These are phyloP conservation scores for Rutstroemia sp. DNA, from an alignment of 2,329 filamentous ascomycete genomes.

Conservation along the genomic window DNA sequence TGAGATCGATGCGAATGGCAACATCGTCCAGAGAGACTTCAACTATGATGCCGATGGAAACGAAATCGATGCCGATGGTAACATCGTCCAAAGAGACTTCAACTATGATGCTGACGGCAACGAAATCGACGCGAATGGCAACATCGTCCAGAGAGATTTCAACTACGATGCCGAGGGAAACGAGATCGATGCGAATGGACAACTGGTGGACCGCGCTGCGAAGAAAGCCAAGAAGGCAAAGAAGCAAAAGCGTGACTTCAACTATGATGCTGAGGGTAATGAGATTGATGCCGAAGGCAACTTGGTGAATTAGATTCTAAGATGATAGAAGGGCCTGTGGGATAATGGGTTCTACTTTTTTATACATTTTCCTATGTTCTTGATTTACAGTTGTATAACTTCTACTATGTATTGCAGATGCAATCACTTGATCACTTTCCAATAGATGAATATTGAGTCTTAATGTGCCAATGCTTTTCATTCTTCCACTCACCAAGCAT, in stretches of 20 bases:
- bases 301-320: not conserved
- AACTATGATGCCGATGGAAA: not conserved
- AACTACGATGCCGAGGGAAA: not conserved
- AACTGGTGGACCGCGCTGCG: not conserved
- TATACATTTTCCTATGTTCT: too few relatives aligned
- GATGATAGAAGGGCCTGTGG: too few relatives aligned
- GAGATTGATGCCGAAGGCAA: not conserved
- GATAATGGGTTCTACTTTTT: too few relatives aligned
- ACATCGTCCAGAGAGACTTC: not conserved
- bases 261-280: not conserved
- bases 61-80: slow-evolving; percentile 2
- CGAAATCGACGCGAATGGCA: not conserved
- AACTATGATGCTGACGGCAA: not conserved
- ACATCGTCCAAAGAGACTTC: not conserved
- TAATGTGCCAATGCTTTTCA: too few relatives aligned
- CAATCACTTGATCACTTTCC: too few relatives aligned
- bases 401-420: too few relatives aligned
- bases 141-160: not conserved
- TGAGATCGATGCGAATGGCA: not conserved
- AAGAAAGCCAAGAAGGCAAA: not conserved
- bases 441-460: too few relatives aligned
- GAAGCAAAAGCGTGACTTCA: not conserved
- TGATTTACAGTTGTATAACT: too few relatives aligned
- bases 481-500: too few relatives aligned
- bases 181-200: not conserved